Percentiles rank a stretch among this genome's conserved stretches.
These are phyloP conservation scores for Parastagonospora nodorum DNA, from an alignment of 2,329 filamentous ascomycete genomes.

Conservation along the genomic window DNA sequence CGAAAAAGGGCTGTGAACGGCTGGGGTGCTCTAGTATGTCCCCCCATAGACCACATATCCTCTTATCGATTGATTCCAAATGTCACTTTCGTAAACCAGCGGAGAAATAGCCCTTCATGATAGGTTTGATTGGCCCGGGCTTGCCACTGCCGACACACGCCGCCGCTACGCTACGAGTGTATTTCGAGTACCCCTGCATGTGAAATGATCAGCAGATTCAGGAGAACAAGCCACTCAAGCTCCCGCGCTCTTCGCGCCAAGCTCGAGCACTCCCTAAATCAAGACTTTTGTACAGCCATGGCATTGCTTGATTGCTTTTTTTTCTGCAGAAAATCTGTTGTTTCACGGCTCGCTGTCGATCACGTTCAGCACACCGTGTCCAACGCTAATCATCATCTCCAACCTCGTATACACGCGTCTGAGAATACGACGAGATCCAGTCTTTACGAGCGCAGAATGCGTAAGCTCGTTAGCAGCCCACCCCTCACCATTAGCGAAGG, in stretches of 20 bases:
- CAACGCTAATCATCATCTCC: background rate
- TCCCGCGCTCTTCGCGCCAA: constrained; percentile 15
- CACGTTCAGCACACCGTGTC: background rate
- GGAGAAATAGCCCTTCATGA: too few species aligned
- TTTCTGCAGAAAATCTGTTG: too few species aligned
- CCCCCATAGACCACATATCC: too few species aligned
- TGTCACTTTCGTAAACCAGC: too few species aligned
- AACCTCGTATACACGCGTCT: background rate
- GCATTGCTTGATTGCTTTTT: constrained; percentile 26
- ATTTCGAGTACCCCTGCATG: background rate
- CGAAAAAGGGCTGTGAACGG: too few species aligned
- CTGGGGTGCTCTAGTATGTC: too few species aligned
- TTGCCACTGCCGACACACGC: background rate
- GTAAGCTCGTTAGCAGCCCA: constrained; percentile 8
- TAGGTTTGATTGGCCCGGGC: too few species aligned
- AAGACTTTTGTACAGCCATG: constrained; percentile 23
- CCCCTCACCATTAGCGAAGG: constrained; percentile 9
- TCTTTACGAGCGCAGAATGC: background rate
- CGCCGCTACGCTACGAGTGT: background rate
- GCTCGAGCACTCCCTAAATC: constrained; percentile 12
- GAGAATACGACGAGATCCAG: background rate
- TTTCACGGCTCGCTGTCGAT: background rate
- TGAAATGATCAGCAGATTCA: constrained; percentile 11
- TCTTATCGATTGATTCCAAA: too few species aligned
- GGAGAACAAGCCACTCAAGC: constrained; percentile 27